phyloP scores from a whole-genome alignment of 345 rosid genomes.

The Linum tenue region DNA sequence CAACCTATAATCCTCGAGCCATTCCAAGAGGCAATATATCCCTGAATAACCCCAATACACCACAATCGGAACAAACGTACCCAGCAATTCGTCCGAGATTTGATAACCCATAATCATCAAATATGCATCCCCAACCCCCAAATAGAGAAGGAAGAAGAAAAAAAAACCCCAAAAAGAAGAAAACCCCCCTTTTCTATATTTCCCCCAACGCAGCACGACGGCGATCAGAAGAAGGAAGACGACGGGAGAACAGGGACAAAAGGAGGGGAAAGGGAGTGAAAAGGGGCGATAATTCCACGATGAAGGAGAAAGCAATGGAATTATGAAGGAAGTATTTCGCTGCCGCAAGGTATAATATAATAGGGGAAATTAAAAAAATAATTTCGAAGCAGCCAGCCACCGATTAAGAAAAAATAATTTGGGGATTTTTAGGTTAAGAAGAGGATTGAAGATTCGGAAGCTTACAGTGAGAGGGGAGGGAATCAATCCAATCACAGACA shows the following conservation, averaged over 20 bases:
- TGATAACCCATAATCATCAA: slow-evolving; percentile 36
- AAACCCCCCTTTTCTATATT: neutral
- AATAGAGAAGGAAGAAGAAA: neutral
- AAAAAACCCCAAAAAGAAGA: neutral
- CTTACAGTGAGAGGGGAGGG: too few relatives aligned
- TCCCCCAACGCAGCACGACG: neutral
- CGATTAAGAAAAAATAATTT: too few relatives aligned
- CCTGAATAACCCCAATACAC: slow-evolving; percentile 88
- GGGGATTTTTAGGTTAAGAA: too few relatives aligned
- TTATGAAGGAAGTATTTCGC: too few relatives aligned
- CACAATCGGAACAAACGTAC: slow-evolving; percentile 63
- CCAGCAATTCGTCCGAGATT: slow-evolving; percentile 68
- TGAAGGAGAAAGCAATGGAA: too few relatives aligned
- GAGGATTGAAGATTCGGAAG: too few relatives aligned
- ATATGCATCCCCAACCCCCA: neutral
- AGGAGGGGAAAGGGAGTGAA: neutral
- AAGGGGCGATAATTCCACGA: too few relatives aligned
- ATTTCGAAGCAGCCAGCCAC: too few relatives aligned
- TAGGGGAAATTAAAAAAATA: too few relatives aligned
- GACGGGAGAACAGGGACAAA: neutral
- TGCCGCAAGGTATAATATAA: too few relatives aligned
- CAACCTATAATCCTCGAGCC: slow-evolving; percentile 56
- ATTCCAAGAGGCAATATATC: slow-evolving; percentile 42
- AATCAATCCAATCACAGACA: too few relatives aligned
- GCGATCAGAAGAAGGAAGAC: neutral